Evolutionary conservation across 1,284 basidiomycete genomes (phyloP).

Genomic region (Heterobasidion parviporum): DNA sequence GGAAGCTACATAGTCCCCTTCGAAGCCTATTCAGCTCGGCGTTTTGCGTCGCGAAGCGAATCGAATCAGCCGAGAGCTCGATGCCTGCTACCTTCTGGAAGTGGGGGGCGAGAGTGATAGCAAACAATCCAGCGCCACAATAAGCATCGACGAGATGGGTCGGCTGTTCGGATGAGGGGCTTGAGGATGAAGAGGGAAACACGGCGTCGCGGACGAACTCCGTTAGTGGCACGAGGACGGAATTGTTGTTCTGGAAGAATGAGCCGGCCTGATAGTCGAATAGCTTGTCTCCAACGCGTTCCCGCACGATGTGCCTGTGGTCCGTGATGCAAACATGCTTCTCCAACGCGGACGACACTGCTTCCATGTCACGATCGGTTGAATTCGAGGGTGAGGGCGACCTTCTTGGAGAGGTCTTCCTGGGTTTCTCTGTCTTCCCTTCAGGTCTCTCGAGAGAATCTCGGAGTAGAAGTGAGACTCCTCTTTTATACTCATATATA

Average conservation of each 20-base stretch:
- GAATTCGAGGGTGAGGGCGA: neutral
- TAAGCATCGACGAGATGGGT: conserved; percentile 86
- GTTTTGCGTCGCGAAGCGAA: conserved; percentile 76
- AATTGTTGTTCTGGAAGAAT: conserved; percentile 99
- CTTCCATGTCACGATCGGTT: conserved; percentile 8
- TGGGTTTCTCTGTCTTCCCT: neutral
- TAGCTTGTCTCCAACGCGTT: conserved; percentile 72
- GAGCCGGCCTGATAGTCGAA: conserved; percentile 88
- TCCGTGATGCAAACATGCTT: conserved; percentile 78
- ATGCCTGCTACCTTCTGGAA: conserved; percentile 86
- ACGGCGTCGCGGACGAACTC: conserved; percentile 37
- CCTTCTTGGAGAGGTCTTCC: conserved; percentile 2
- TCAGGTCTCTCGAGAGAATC: conserved; percentile 57
- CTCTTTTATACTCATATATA: conserved; percentile 77
- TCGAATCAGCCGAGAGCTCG: conserved; percentile 75
- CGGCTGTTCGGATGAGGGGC: conserved; percentile 21
- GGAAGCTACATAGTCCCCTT: conserved; percentile 42
- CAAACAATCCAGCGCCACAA: conserved; percentile 75
- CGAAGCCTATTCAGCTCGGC: conserved; percentile 68
- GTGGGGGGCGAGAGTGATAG: conserved; percentile 75
- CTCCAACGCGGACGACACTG: conserved; percentile 28
- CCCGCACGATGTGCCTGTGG: conserved; percentile 76
- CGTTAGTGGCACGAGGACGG: conserved; percentile 79
- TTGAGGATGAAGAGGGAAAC: conserved; percentile 11
- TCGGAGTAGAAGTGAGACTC: conserved; percentile 86